Percentiles rank a stretch among this genome's conserved stretches.
phyloP scores from a whole-genome alignment of 495 filamentous ascomycete species.

The Durotheca rogersii region DNA sequence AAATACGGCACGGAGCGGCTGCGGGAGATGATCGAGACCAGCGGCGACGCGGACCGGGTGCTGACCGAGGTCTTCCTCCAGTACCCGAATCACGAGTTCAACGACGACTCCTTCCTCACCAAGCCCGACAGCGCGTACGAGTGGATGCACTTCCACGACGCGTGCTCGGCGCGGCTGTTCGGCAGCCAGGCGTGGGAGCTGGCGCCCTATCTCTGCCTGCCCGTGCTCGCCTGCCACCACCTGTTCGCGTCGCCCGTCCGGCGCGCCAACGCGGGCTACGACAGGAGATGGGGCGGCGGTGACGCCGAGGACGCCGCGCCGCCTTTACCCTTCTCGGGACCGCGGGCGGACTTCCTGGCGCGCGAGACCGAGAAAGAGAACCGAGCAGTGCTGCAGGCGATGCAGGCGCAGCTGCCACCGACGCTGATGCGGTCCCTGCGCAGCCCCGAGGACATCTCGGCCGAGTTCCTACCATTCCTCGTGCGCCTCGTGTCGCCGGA shows the following conservation, averaged over 20 bases:
- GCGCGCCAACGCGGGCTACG: constrained; percentile 39
- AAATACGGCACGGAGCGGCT: constrained; percentile 74
- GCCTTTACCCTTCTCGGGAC: constrained; percentile 73
- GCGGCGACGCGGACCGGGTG: constrained; percentile 85
- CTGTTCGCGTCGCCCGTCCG: constrained; percentile 72
- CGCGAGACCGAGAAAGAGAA: constrained; percentile 71
- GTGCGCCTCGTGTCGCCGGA: constrained; percentile 81
- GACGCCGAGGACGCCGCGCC: constrained; percentile 56
- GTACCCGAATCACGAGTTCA: constrained; percentile 83
- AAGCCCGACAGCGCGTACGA: constrained; percentile 87
- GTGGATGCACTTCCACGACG: constrained; percentile 93
- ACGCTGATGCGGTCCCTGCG: constrained; percentile 73
- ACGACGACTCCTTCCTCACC: constrained; percentile 86
- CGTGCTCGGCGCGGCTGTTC: constrained; percentile 71
- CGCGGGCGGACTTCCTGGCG: constrained; percentile 74
- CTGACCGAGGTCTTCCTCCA: constrained; percentile 74
- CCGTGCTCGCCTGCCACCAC: constrained; percentile 85
- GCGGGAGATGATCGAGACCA: constrained; percentile 85
- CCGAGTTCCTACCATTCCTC: constrained; percentile 81
- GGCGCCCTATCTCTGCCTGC: constrained; percentile 76
- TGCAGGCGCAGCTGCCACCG: constrained; percentile 58
- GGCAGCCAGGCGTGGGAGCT: constrained; percentile 86
- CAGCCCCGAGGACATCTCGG: constrained; percentile 68
- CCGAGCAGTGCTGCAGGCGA: constrained; percentile 51
- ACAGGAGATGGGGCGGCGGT: constrained; percentile 43